phyloP scores from a whole-genome alignment of 192 early-diverging fungal species.

The Linnemannia hyalina region DNA sequence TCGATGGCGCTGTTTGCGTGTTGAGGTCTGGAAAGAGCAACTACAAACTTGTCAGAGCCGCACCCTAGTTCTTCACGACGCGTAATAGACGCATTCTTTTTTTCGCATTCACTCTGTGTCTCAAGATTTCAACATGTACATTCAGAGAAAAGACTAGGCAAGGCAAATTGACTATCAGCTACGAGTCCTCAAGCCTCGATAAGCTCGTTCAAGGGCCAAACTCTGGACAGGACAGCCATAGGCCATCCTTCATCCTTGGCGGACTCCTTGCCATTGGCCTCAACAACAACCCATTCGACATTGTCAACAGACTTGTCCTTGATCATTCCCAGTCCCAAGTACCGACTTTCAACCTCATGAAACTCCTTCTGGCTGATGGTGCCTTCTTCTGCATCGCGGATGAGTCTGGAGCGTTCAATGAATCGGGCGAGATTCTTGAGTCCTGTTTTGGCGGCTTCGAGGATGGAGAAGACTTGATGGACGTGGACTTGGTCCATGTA shows the following conservation, averaged over 20 bases:
- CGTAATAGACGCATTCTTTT: not conserved
- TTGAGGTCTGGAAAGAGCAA: slow-evolving; percentile 86
- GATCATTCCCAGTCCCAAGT: not conserved
- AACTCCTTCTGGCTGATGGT: not conserved
- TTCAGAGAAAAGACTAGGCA: slow-evolving; percentile 1
- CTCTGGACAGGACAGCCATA: slow-evolving; percentile 15
- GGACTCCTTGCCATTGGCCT: slow-evolving; percentile 20
- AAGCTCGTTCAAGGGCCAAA: slow-evolving; percentile 21
- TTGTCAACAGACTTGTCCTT: slow-evolving; percentile 10
- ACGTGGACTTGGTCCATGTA: slow-evolving; percentile 44
- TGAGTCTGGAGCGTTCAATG: slow-evolving; percentile 21
- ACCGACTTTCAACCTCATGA: not conserved
- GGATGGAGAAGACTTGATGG: slow-evolving; percentile 30
- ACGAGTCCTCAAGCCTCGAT: not conserved
- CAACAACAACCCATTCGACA: slow-evolving; percentile 40
- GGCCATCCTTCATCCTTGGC: slow-evolving; percentile 38
- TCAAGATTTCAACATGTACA: slow-evolving; percentile 10
- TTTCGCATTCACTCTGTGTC: not conserved
- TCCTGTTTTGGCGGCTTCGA: not conserved
- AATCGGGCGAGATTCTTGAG: slow-evolving; percentile 35
- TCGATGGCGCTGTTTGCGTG: slow-evolving; percentile 76
- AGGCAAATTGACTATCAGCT: not conserved
- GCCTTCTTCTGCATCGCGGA: slow-evolving; percentile 19
- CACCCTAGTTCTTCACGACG: not conserved
- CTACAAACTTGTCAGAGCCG: slow-evolving; percentile 70